Base-by-base conservation (phyloP, 768 basidiomycete genomes). In the Neoboletus brunneissimus region DNA sequence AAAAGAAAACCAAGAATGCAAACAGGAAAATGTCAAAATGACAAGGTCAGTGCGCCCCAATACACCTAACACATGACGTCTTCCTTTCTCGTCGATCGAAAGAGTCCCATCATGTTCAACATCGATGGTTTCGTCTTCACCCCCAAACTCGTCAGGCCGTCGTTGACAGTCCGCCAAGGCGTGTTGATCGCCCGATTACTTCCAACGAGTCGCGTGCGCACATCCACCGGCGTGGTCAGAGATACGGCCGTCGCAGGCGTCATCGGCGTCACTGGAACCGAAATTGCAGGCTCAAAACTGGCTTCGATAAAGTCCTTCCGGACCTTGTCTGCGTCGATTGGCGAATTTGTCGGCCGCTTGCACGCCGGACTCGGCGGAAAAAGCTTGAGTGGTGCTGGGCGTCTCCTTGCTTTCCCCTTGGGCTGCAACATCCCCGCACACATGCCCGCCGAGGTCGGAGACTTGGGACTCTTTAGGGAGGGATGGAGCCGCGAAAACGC, bases 341-440 rank as follows among this genome's bases (percentile, higher is more conserved):
- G 73, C 7, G 73, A 72, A 59, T 76, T 72, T 38, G 67, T 67
- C 12, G 72, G 70, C 38, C 66, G 69, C 44, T 75, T 74, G 51
- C 44, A 55, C 10, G 62, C 61, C 0, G 70, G 73, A 59, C 64
- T 66, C 10, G 69, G 70, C 6, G 68, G 75, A 10, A 59, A 63
- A 43, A 80, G 72, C 35, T 68, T 74, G 58, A 80, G 72, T 0
- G 79, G 79, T 4, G 76, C 72, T 15, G 79, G 79, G 0, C 79
- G 73, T 46, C 73, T 71, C 54, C 77, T 70, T 16, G 68, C 67
- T 54, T 71, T 74, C 29, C 69, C 68, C 48, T 58, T 69, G 22
- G 56, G 53, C 18, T 60, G 64, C 31, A 35, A 31, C 4, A 51
- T 34, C 27, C 37, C 46, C 12, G 50, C 31, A 40, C 57, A 41